Conservation (phyloP, 345 rosid genomes). For the Noccaea bulbosa region DNA sequence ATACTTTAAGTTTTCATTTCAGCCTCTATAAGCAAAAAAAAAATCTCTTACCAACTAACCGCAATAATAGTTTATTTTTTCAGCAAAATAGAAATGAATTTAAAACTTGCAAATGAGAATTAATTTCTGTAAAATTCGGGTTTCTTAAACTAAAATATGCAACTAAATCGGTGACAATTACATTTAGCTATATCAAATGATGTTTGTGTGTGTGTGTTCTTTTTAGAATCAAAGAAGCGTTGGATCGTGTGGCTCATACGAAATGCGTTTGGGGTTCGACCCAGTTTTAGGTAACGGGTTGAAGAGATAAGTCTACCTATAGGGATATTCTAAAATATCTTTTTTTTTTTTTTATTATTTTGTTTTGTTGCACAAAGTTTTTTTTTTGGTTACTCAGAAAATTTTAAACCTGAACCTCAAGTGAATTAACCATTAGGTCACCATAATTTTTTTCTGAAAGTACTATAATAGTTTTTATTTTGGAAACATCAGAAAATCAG, state of each 20-base stretch:
- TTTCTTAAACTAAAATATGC: background rate
- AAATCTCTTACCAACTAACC: too few species aligned
- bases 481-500: background rate
- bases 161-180: background rate
- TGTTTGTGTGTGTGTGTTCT: conserved; percentile 9
- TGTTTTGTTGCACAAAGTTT: background rate
- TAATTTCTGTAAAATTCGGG: background rate
- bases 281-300: conserved; percentile 17
- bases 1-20: too few species aligned
- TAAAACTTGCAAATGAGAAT: background rate
- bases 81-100: background rate
- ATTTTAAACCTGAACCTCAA: too few species aligned
- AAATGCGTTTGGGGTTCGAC: conserved; percentile 26
- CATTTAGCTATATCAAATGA: conserved; percentile 7
- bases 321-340: background rate
- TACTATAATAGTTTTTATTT: too few species aligned
- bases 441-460: too few species aligned
- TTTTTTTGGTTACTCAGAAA: too few species aligned
- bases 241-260: conserved; percentile 31
- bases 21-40: too few species aligned
- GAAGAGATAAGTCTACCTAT: background rate
- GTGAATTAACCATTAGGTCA: too few species aligned
- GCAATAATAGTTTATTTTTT: too few species aligned
- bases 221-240: conserved; percentile 31
- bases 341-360: background rate